phyloP scores from a whole-genome alignment of 1,284 basidiomycete species.

The Sporisorium graminicola region DNA sequence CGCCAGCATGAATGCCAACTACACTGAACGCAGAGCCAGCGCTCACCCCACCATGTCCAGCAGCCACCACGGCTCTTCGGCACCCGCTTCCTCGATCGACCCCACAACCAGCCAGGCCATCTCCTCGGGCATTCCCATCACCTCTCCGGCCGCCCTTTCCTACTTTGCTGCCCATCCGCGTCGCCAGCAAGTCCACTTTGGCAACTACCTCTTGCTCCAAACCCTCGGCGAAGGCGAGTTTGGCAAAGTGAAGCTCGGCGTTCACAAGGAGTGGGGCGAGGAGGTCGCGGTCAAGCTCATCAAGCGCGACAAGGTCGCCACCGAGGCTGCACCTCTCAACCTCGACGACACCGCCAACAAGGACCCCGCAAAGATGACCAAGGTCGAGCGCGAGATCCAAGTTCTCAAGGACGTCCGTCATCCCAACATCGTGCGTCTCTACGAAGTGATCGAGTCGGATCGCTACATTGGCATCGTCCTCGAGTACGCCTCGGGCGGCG shows the following conservation, averaged over 20 bases:
- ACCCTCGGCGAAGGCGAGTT: slow-evolving; percentile 90
- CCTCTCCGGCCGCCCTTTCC: slow-evolving; percentile 66
- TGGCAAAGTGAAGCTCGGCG: slow-evolving; percentile 97
- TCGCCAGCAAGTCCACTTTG: slow-evolving; percentile 69
- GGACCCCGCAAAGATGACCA: slow-evolving; percentile 81
- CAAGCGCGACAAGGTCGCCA: slow-evolving; percentile 90
- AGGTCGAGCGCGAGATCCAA: slow-evolving; percentile 97
- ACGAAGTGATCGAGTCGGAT: slow-evolving; percentile 99
- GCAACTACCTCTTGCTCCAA: slow-evolving; percentile 68
- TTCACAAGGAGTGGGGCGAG: slow-evolving; percentile 92
- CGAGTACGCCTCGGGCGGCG: slow-evolving; percentile 94
- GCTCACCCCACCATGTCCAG: slow-evolving; percentile 62
- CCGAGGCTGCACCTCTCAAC: slow-evolving; percentile 70
- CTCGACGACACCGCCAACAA: slow-evolving; percentile 44
- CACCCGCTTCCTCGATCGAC: slow-evolving; percentile 25
- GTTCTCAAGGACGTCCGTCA: slow-evolving; percentile 93
- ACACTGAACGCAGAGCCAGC: slow-evolving; percentile 61
- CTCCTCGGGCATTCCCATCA: slow-evolving; percentile 62
- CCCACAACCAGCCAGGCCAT: slow-evolving; percentile 56
- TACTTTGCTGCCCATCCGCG: slow-evolving; percentile 69
- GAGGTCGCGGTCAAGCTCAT: slow-evolving; percentile 99
- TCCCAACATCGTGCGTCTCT: slow-evolving; percentile 96
- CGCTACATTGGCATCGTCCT: slow-evolving; percentile 99
- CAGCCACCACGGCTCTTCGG: slow-evolving; percentile 18
- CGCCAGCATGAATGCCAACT: slow-evolving; percentile 48